Conservation (phyloP, 192 early-diverging fungal genomes). For the Coemansia sp. region DNA sequence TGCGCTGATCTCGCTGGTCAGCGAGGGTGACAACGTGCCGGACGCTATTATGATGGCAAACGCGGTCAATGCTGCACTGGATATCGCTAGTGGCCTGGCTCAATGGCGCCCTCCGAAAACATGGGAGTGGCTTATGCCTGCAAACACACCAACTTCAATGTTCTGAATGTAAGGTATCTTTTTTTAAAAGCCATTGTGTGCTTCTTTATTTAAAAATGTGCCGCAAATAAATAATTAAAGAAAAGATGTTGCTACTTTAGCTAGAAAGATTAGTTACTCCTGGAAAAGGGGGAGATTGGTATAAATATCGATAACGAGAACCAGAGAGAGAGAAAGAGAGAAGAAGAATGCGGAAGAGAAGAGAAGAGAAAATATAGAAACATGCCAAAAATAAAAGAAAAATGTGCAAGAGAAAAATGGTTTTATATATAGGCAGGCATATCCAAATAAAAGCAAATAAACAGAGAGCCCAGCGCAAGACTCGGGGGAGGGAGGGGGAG, state of each 20-base stretch:
- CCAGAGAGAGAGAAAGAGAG: neutral
- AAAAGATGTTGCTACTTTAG: neutral
- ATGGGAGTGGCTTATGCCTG: slow-evolving; percentile 50
- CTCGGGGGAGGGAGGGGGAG: neutral
- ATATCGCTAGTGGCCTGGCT: slow-evolving; percentile 10
- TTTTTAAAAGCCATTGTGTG: too few species aligned
- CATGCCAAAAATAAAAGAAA: neutral
- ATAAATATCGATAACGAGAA: neutral
- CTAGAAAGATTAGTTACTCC: neutral
- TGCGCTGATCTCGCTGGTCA: slow-evolving; percentile 62
- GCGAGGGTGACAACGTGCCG: slow-evolving; percentile 74
- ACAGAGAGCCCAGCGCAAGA: neutral
- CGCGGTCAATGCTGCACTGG: slow-evolving; percentile 33
- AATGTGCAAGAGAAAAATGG: neutral
- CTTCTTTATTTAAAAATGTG: neutral
- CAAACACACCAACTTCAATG: slow-evolving; percentile 9
- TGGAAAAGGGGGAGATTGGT: neutral
- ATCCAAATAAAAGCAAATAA: neutral
- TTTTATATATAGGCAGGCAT: neutral
- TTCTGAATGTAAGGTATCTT: too few species aligned
- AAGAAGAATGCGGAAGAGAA: slow-evolving; percentile 2
- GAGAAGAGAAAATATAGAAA: slow-evolving; percentile 3
- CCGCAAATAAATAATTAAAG: neutral
- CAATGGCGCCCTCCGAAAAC: slow-evolving; percentile 39
- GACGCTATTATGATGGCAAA: slow-evolving; percentile 68